Base-by-base conservation (phyloP, 2,329 filamentous ascomycete species). In the Grosmannia clavigera region DNA sequence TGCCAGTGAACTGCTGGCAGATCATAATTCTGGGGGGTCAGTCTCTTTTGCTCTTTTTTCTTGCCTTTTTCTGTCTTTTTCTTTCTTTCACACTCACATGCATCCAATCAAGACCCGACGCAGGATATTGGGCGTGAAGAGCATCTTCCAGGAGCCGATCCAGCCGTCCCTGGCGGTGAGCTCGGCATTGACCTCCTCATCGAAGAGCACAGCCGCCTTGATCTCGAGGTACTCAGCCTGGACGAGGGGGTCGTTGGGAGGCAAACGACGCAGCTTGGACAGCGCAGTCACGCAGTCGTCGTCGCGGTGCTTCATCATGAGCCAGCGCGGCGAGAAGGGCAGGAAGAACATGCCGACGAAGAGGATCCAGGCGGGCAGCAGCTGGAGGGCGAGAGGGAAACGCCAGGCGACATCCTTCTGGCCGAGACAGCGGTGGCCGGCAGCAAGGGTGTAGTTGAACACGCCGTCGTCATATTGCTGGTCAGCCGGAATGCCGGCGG, bases 301-400 rank as follows among this genome's bases (percentile, higher is more conserved):
- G 22, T 61, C n/a, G 14, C 62, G 61, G 31, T 59, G 67, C 59
- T 71, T 67, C 51, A 61, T 43, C 16, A 80, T 72, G 22, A 84
- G 73, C 79, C 79, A 82, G 64, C 81, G 73, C 0, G 81, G 81
- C 0, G 75, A 78, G 70, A 80, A 81, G 1, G 80, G 81, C 78
- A 83, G 79, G 69, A 81, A 81, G 5, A 63, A 27, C 73, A 82
- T 81, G 46, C 80, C 79, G 19, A 73, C 66, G 10, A 74, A 75
- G 6, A 83, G 73, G 10, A 80, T 64, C 27, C 80, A 65, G 3
- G 78, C 80, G 3, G 79, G 79, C 0, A 76, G 68, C 11, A 82
- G 73, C 63, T 83, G 81, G 7, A 57, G 22, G 19, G 25, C n/a
- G 40, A 60, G 27, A 0, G 81, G 80, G 1, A 83, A 67, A 2